These are phyloP conservation scores for Epithele typhae DNA, from an alignment of 768 basidiomycete genomes.

Conservation along the genomic window DNA sequence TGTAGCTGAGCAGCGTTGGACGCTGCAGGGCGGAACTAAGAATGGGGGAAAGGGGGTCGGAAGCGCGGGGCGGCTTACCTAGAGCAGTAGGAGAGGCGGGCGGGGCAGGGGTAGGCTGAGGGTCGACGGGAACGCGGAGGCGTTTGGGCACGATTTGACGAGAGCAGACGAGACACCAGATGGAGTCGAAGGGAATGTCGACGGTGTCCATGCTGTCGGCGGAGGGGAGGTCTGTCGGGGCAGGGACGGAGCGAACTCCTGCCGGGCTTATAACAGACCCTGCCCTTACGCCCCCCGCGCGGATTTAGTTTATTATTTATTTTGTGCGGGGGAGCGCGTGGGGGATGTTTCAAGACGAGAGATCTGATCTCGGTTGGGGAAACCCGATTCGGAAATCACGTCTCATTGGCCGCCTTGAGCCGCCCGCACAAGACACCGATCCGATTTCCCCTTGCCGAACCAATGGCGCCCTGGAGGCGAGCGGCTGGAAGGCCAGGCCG, in stretches of 20 bases:
- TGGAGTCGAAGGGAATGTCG: constrained; percentile 46
- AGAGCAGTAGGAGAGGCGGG: constrained; percentile 33
- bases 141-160: constrained; percentile 80
- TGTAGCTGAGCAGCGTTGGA: constrained; percentile 25
- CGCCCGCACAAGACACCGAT: constrained; percentile 16
- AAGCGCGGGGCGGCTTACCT: constrained; percentile 29
- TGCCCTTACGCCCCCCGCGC: constrained; percentile 4
- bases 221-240: constrained; percentile 12
- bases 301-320: constrained; percentile 7
- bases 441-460: constrained; percentile 15
- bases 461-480: constrained; percentile 10
- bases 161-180: constrained; percentile 81
- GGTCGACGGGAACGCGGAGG: constrained; percentile 42
- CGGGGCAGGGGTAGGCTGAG: constrained; percentile 27
- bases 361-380: constrained; percentile 1
- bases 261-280: constrained; percentile 16
- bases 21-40: constrained; percentile 15
- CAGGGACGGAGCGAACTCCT: constrained; percentile 14
- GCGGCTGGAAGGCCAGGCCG: background rate
- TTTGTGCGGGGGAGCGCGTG: constrained; percentile 2
- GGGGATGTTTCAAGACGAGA: constrained; percentile 8
- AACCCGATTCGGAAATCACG: constrained; percentile 9
- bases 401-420: constrained; percentile 19
- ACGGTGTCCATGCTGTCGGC: constrained; percentile 20
- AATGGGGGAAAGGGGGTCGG: constrained; percentile 6